Conservation (phyloP, 345 rosid genomes). For the Gossypium herbaceum region DNA sequence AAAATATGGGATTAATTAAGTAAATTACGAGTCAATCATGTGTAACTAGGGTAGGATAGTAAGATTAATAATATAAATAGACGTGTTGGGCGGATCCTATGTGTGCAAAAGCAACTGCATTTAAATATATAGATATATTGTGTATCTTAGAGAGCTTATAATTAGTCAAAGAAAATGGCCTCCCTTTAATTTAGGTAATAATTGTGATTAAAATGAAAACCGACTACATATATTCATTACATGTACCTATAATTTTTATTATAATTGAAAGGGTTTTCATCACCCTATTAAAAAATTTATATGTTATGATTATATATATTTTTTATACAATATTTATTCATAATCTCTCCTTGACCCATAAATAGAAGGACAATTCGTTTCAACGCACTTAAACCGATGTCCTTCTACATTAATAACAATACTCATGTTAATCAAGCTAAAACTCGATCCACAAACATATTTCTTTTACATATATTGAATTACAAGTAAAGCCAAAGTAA, state of each 20-base stretch:
- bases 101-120: neutral
- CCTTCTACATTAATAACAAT: too few relatives aligned
- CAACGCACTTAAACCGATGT: too few relatives aligned
- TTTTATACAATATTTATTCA: too few relatives aligned
- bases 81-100: conserved; percentile 12
- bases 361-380: too few relatives aligned
- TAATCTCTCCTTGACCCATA: fast-evolving
- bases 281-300: too few relatives aligned
- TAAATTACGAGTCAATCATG: conserved; percentile 11
- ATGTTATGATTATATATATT: too few relatives aligned
- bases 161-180: conserved; percentile 24
- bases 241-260: neutral
- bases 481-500: conserved; percentile 12
- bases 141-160: neutral
- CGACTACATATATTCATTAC: neutral
- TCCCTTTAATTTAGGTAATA: neutral
- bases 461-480: neutral
- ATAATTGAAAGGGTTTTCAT: too few relatives aligned
- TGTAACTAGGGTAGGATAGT: neutral
- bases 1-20: neutral
- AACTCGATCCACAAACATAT: too few relatives aligned
- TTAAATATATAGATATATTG: neutral
- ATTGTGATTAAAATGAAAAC: neutral
- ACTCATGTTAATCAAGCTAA: fast-evolving
- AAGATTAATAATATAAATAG: neutral